Conservation (phyloP, 2,329 filamentous ascomycete species). For the Cryphonectria parasitica region DNA sequence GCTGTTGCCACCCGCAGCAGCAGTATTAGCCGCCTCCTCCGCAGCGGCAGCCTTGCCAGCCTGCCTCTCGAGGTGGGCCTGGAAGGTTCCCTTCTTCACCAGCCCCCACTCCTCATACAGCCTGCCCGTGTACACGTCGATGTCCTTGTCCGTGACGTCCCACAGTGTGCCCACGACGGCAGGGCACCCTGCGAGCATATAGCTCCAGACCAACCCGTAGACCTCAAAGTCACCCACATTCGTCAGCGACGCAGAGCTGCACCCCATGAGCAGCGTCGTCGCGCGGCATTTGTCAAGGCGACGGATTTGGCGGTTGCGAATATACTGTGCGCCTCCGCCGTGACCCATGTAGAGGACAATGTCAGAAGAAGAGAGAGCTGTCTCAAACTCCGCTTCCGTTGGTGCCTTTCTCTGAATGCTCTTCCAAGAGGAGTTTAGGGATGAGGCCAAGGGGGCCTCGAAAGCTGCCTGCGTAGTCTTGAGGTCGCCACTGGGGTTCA, state of each 20-base stretch:
- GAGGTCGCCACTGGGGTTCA: constrained; percentile 88
- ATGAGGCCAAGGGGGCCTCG: constrained; percentile 61
- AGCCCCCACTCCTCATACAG: constrained; percentile 89
- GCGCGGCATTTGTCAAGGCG: constrained; percentile 75
- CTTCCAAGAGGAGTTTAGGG: constrained; percentile 72
- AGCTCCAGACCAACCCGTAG: constrained; percentile 88
- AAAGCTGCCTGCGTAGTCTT: constrained; percentile 79
- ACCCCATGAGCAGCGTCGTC: constrained; percentile 89
- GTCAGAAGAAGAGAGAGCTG: constrained; percentile 66
- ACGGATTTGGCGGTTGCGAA: constrained; percentile 81
- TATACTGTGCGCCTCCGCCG: constrained; percentile 92
- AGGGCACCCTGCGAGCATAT: constrained; percentile 84
- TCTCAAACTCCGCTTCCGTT: constrained; percentile 76
- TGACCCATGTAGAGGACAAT: constrained; percentile 94
- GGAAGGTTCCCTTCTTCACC: constrained; percentile 52
- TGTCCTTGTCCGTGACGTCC: constrained; percentile 98
- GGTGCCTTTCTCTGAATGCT: constrained; percentile 71
- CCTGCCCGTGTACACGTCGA: constrained; percentile 84
- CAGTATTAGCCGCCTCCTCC: constrained; percentile 29
- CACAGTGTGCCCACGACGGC: constrained; percentile 91
- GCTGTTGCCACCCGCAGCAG: constrained; percentile 8
- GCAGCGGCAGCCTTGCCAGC: constrained; percentile 33
- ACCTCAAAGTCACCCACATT: constrained; percentile 88
- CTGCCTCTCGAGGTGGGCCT: constrained; percentile 37
- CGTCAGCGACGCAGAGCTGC: constrained; percentile 79